Evolutionary conservation across 768 basidiomycete species (phyloP).

Genomic region (Bullera alba): DNA sequence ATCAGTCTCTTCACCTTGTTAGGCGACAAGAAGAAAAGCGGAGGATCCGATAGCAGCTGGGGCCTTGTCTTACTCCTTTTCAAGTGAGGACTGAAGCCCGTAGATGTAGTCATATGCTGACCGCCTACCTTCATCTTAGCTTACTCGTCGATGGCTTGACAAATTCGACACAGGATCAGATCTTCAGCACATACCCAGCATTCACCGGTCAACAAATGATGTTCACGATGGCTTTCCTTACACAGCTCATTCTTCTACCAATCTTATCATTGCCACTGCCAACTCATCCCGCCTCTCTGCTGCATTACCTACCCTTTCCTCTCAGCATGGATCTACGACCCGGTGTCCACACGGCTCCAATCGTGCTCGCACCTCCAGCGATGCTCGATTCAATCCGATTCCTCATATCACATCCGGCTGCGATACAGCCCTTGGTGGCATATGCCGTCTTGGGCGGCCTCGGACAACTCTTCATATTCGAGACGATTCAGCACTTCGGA

Average conservation of each 20-base stretch:
- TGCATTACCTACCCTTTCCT: conserved; percentile 53
- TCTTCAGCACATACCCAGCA: conserved; percentile 67
- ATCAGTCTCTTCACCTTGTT: conserved; percentile 93
- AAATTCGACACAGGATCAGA: conserved; percentile 95
- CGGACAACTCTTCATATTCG: conserved; percentile 96
- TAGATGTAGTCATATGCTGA: not conserved
- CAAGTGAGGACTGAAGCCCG: conserved; percentile 31
- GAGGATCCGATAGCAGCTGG: conserved; percentile 51
- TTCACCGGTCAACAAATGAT: conserved; percentile 95
- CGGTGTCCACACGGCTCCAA: not conserved
- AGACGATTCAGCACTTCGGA: conserved; percentile 55
- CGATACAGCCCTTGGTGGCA: conserved; percentile 65
- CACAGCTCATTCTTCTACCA: conserved; percentile 62
- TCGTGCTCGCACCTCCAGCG: conserved; percentile 18
- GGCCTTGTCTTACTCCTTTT: conserved; percentile 48
- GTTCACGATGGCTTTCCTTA: conserved; percentile 94
- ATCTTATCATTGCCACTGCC: conserved; percentile 56
- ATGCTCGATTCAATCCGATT: conserved; percentile 59
- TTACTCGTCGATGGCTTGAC: conserved; percentile 84
- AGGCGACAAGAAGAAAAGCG: conserved; percentile 45
- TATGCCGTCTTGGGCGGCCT: conserved; percentile 87
- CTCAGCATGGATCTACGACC: conserved; percentile 4
- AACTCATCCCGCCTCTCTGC: conserved; percentile 60
- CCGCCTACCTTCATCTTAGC: conserved; percentile 49
- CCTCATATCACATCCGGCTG: conserved; percentile 66